Base-by-base conservation (phyloP, 306 rosid species). In the Dryas drummondii region DNA sequence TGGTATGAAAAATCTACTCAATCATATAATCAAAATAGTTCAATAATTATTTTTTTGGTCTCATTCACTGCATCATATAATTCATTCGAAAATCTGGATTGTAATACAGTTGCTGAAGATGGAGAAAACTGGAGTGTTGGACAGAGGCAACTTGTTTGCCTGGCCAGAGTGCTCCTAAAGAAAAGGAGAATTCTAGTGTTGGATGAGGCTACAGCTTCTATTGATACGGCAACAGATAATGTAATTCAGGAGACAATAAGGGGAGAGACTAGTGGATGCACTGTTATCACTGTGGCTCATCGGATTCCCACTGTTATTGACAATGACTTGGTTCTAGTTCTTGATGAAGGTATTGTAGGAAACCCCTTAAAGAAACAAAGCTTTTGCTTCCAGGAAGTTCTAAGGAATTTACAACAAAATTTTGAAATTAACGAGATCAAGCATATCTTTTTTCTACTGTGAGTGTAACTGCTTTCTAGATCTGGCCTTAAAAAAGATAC, bases 101-200 rank as follows among this genome's bases (percentile, higher is more conserved):
- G 16, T 70, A 65, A 4, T 85, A 78, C 83, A 94, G 98, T 94
- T 22, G 90, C 94, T 6, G 98, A 94, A 82, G 93, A 88, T 73
- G 97, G 98, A 73, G 97, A 86, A 75, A 94, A 91, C 79, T 94
- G 97, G 98, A 94, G 98, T 55, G 97, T 90, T 61, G 98, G 97
- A 72, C 98, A 91, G 69, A 86, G 98, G 82, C 98, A 94, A 70
- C 96, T 91, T 58, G 96, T 94, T 74, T 91, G 98, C 76, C 87
- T 94, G n/a, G 97, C 93, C 14, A 83, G 97, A 70, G 79, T 94
- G 78, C 91, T 91, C 44, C 75, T 94, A 50, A 91, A 90, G 86
- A 94, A 84, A 73, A 84, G 94, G 69, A 84, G 78, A 77, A 84
- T 91, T 69, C 83, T 94, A 54, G 97, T 91, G 42, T 85, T 94